Evolutionary conservation across 2,329 filamentous ascomycete genomes (phyloP).

Genomic region (Arachnopeziza araneosa): DNA sequence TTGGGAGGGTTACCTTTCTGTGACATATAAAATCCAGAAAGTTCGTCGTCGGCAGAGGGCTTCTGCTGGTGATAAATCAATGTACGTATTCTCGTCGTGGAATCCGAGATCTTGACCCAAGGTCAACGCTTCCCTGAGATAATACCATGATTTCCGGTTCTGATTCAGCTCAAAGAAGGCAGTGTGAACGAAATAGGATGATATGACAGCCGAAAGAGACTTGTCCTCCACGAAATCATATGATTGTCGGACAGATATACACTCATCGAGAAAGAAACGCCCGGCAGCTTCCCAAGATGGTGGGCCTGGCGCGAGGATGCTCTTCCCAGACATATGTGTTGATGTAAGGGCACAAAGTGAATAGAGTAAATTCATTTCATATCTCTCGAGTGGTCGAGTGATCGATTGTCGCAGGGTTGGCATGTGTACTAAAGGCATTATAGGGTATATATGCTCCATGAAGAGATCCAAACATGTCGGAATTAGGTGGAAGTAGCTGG

Average conservation of each 20-base stretch:
- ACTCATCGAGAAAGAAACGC: slow-evolving; percentile 52
- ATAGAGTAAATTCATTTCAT: slow-evolving; percentile 44
- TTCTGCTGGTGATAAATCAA: slow-evolving; percentile 42
- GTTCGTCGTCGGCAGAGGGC: slow-evolving; percentile 48
- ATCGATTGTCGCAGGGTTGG: slow-evolving; percentile 47
- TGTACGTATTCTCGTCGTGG: slow-evolving; percentile 53
- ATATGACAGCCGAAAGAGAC: slow-evolving; percentile 51
- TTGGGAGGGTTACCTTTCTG: slow-evolving; percentile 44
- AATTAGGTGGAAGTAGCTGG: slow-evolving; percentile 42
- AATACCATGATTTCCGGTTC: slow-evolving; percentile 54
- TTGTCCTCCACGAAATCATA: slow-evolving; percentile 54
- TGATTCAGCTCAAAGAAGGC: slow-evolving; percentile 57
- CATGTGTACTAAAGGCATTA: slow-evolving; percentile 56
- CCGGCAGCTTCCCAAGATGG: slow-evolving; percentile 45
- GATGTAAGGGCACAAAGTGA: slow-evolving; percentile 52
- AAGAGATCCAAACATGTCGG: slow-evolving; percentile 56
- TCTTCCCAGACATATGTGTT: slow-evolving; percentile 44
- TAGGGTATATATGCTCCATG: slow-evolving; percentile 58
- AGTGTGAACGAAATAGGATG: slow-evolving; percentile 56
- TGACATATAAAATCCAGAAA: slow-evolving; percentile 59
- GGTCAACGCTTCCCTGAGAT: slow-evolving; percentile 55
- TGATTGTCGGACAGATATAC: slow-evolving; percentile 47
- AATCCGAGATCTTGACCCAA: slow-evolving; percentile 53
- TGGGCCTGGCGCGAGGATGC: slow-evolving; percentile 33
- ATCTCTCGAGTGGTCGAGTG: slow-evolving; percentile 33